Percentiles rank a stretch among this genome's conserved stretches.
Conservation (phyloP, 352 stramenopile genomes). For the Phytophthora fragariae region DNA sequence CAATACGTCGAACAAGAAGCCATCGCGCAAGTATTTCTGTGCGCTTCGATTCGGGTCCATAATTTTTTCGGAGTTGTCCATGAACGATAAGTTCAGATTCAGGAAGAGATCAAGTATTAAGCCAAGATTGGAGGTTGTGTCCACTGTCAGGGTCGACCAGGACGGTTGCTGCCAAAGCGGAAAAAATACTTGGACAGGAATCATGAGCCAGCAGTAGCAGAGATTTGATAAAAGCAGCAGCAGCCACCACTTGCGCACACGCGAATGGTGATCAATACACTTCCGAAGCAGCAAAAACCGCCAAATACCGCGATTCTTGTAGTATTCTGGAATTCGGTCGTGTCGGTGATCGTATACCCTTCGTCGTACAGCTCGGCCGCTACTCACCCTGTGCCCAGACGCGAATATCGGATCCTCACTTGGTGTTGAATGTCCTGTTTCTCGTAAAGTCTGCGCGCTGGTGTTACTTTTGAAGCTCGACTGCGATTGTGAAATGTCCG, state of each 20-base stretch:
- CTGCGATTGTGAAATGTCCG: neutral
- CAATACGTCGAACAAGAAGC: conserved; percentile 49
- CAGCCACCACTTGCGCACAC: conserved; percentile 50
- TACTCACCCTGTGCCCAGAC: neutral
- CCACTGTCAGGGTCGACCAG: conserved; percentile 35
- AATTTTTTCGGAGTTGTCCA: conserved; percentile 58
- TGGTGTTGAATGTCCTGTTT: neutral
- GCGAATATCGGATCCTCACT: neutral
- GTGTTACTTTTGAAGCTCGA: conserved; percentile 6
- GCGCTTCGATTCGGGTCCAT: conserved; percentile 46
- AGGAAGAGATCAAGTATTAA: conserved; percentile 52
- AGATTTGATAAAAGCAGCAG: conserved; percentile 33
- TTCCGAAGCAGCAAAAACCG: neutral
- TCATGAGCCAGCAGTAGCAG: conserved; percentile 54
- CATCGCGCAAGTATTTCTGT: conserved; percentile 37
- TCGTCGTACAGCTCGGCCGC: neutral
- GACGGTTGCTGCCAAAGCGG: conserved; percentile 36
- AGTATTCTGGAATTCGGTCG: neutral
- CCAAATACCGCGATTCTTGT: neutral
- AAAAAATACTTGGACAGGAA: conserved; percentile 58
- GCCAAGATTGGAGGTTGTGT: conserved; percentile 40
- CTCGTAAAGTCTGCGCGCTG: conserved; percentile 1
- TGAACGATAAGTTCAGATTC: conserved; percentile 62
- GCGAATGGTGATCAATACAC: conserved; percentile 55
- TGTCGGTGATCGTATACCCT: neutral